Base-by-base conservation (phyloP, 2,329 filamentous ascomycete species). In the Aspergillus carbonarius region DNA sequence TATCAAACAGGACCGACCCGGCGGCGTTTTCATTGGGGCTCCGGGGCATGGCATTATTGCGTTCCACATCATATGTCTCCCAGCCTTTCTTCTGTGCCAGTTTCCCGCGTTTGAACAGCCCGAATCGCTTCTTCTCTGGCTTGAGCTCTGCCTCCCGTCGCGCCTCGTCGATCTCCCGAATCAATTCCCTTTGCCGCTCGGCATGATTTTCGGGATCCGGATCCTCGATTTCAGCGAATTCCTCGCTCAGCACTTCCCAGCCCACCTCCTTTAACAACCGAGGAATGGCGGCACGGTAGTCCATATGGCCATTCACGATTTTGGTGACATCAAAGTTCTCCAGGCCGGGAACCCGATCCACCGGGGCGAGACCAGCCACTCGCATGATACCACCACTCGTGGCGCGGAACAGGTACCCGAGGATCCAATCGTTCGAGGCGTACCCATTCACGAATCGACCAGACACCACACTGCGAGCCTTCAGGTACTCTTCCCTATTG, bases 391-490 rank as follows among this genome's bases (percentile, higher is more conserved):
- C 95, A 64, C 95, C 95, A 65, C 89, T 90, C 3, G 95, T 99
- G 42, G 96, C 85, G 13, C 95, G 90, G 82, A 99, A 99, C 1
- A 99, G 85, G 72, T 99, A 99, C 13, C 86, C 92, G 51, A 99
- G 77, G 69, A 99, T 98, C 95, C 95, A 99, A 77, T 99, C 95
- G 72, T 95, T 97, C 49, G 85, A 89, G 66, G 95, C 91, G 77
- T 93, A 99, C 15, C 91, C 95, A 70, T 96, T 99, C 63, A 99
- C 87, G 66, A 98, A 96, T 42, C 93, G 86, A n/a, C 95, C 95
- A 7, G 91, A 84, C 3, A 98, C 90, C 3, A 96, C 88, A n/a
- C 88, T 88, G 56, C 89, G 86, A 9, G 89, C 90, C 67, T 85
- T 88, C 23, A 93, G 75, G 67, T 91, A 98, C 63, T 99, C 95